Conservation (phyloP, 148 eudicot genomes). For the Limonium bicolor region DNA sequence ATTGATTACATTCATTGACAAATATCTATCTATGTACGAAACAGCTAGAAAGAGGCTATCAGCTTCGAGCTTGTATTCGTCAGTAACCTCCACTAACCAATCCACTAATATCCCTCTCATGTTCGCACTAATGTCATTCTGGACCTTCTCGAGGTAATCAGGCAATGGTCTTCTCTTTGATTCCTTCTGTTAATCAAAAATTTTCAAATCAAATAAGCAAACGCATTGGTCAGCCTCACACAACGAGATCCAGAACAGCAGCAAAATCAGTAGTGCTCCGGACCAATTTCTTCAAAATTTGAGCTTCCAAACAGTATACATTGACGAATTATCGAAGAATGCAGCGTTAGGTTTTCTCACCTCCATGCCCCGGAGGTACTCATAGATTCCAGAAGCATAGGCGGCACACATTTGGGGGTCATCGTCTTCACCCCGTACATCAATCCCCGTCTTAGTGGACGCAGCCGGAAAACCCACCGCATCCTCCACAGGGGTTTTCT, state of each 20-base stretch:
- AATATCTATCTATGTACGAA: slow-evolving; percentile 33
- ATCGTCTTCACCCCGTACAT: slow-evolving; percentile 11
- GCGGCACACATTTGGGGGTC: slow-evolving; percentile 68
- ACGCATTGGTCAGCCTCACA: neutral
- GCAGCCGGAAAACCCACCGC: neutral
- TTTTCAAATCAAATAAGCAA: neutral
- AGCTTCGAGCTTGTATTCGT: slow-evolving; percentile 46
- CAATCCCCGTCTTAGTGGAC: slow-evolving; percentile 6
- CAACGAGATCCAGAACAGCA: neutral
- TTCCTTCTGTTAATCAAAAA: slow-evolving; percentile 26
- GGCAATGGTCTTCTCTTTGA: slow-evolving; percentile 21
- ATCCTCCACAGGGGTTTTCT: slow-evolving; percentile 11
- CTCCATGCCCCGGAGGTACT: slow-evolving; percentile 75
- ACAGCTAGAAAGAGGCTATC: slow-evolving; percentile 41
- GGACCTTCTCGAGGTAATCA: slow-evolving; percentile 35
- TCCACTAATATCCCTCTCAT: slow-evolving; percentile 40
- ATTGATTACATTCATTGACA: slow-evolving; percentile 14
- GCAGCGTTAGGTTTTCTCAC: slow-evolving; percentile 12
- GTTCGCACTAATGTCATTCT: slow-evolving; percentile 23
- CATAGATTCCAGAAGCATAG: slow-evolving; percentile 51
- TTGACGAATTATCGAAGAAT: neutral
- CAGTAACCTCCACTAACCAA: slow-evolving; percentile 56
- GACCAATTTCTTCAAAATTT: neutral
- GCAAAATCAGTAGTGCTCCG: neutral
- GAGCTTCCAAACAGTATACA: neutral